Conservation (phyloP, 768 basidiomycete genomes). For the Trametes maxima region DNA sequence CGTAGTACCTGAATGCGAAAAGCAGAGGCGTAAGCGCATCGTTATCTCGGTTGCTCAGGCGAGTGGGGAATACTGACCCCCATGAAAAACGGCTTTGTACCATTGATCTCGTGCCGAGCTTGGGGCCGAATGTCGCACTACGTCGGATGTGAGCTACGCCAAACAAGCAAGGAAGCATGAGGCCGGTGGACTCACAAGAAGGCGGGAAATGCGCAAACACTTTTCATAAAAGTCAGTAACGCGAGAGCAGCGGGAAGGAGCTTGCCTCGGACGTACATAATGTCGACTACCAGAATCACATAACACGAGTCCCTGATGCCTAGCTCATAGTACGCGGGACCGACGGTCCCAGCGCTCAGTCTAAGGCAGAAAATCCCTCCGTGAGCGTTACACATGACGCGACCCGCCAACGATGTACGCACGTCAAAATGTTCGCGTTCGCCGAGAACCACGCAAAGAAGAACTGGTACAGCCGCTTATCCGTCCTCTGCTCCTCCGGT, state of each 20-base stretch:
- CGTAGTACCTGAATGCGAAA: constrained; percentile 41
- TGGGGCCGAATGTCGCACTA: constrained; percentile 55
- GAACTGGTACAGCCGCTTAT: constrained; percentile 60
- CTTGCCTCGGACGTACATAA: constrained; percentile 39
- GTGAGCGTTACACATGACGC: not conserved
- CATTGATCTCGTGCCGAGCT: constrained; percentile 58
- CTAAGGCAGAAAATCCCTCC: constrained; percentile 25
- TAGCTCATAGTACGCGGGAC: constrained; percentile 51
- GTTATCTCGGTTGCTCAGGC: not conserved
- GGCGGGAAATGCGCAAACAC: constrained; percentile 39
- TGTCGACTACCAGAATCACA: constrained; percentile 46
- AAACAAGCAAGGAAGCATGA: not conserved
- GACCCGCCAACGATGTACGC: constrained; percentile 20
- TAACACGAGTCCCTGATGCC: constrained; percentile 47
- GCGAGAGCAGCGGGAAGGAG: not conserved
- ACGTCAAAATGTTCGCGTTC: constrained; percentile 67
- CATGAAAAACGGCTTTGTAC: constrained; percentile 55
- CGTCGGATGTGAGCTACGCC: not conserved
- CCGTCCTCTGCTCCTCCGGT: constrained; percentile 49
- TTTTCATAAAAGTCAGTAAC: constrained; percentile 22
- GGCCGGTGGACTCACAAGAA: constrained; percentile 36
- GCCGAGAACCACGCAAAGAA: constrained; percentile 76
- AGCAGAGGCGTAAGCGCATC: not conserved
- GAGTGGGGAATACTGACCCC: constrained; percentile 35
- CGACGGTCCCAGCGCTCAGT: constrained; percentile 51